Evolutionary conservation across 2,329 filamentous ascomycete genomes (phyloP).

Genomic region (Drechmeria coniospora): DNA sequence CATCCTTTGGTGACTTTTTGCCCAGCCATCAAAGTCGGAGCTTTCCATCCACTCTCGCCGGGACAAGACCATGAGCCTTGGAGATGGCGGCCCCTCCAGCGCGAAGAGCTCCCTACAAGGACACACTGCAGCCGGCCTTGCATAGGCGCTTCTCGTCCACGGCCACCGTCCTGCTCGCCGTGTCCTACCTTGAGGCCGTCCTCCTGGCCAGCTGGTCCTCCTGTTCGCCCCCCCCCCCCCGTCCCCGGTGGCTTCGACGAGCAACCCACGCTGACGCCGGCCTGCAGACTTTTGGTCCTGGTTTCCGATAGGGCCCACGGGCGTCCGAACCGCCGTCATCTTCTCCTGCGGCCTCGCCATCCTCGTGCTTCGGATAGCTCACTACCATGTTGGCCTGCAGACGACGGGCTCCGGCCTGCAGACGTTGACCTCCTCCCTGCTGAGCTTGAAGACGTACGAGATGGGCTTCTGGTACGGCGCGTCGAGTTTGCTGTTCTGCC

Average conservation of each 20-base stretch:
- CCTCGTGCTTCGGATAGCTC: constrained; percentile 72
- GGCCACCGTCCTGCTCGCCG: constrained; percentile 48
- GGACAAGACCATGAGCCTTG: constrained; percentile 26
- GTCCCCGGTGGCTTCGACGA: neutral
- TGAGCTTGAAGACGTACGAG: constrained; percentile 46
- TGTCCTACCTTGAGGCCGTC: constrained; percentile 61
- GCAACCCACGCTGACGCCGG: constrained; percentile 4
- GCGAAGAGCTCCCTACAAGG: constrained; percentile 57
- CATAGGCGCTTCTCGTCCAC: constrained; percentile 77
- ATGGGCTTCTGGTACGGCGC: constrained; percentile 62
- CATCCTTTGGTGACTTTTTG: no score
- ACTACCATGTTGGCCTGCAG: constrained; percentile 60
- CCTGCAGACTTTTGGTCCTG: constrained; percentile 63
- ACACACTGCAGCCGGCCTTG: constrained; percentile 78
- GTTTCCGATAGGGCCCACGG: constrained; percentile 66
- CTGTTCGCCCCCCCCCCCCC: constrained; percentile 32
- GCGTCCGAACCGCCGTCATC: constrained; percentile 58
- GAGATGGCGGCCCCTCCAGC: constrained; percentile 36
- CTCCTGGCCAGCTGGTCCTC: constrained; percentile 54
- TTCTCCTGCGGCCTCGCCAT: constrained; percentile 63
- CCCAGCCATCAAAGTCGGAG: neutral
- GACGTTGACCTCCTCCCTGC: constrained; percentile 42
- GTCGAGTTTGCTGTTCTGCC: constrained; percentile 66
- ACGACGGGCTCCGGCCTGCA: constrained; percentile 55
- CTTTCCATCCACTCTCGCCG: constrained; percentile 4